Evolutionary conservation across 23 red algal species (phyloP).

Genomic region (Gracilaria caudata): DNA sequence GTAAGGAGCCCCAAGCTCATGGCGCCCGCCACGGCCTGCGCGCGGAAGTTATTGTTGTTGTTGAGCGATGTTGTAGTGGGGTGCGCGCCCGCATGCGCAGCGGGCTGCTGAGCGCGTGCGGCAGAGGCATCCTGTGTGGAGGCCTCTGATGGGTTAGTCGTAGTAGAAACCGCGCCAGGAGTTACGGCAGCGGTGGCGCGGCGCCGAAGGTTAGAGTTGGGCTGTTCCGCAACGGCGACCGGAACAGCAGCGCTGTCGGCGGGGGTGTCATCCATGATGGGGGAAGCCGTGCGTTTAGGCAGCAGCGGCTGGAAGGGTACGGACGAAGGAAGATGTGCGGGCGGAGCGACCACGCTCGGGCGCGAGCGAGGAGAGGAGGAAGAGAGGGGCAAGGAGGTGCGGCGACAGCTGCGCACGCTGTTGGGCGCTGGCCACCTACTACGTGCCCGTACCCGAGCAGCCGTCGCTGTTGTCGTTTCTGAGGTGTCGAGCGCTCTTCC

Average conservation of each 20-base stretch:
- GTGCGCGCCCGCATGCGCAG: neutral
- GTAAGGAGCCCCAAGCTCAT: slow-evolving; percentile 65
- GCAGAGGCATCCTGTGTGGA: slow-evolving; percentile 1
- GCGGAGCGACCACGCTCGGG: slow-evolving; percentile 24
- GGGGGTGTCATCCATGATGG: slow-evolving; percentile 2
- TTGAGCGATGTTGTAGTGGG: neutral
- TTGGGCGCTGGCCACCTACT: slow-evolving; percentile 3
- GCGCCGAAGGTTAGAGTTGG: slow-evolving; percentile 34
- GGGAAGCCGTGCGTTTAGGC: neutral
- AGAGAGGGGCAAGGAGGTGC: neutral
- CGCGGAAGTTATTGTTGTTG: slow-evolving; percentile 24
- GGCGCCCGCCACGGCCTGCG: slow-evolving; percentile 52
- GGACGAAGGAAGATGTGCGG: neutral
- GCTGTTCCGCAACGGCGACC: neutral
- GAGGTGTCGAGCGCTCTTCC: slow-evolving; percentile 5
- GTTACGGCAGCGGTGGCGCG: neutral
- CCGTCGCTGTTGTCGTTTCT: neutral
- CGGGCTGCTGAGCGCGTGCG: neutral
- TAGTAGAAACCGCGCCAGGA: neutral
- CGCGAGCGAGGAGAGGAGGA: neutral
- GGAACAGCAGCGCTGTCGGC: neutral
- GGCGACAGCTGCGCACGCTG: slow-evolving; percentile 18
- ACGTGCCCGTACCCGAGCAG: slow-evolving; percentile 1
- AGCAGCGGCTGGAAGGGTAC: neutral
- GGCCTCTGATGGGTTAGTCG: neutral